Conservation (phyloP, 2,329 filamentous ascomycete genomes). For the Clonostachys rhizophaga region DNA sequence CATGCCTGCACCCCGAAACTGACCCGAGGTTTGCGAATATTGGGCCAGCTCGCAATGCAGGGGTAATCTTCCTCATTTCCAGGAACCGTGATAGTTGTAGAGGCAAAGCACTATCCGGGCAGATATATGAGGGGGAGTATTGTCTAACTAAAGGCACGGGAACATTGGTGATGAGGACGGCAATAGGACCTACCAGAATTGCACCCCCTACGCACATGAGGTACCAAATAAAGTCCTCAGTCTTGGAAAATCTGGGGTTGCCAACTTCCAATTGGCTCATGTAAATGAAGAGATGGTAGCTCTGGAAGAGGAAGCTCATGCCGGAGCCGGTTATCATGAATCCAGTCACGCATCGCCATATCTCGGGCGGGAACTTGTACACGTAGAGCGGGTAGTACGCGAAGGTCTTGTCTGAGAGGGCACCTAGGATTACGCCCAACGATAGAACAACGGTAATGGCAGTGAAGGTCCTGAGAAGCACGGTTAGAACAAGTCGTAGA, state of each 20-base stretch:
- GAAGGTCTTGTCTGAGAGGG: slow-evolving; percentile 46
- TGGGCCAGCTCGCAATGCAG: slow-evolving; percentile 53
- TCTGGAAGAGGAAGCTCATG: slow-evolving; percentile 61
- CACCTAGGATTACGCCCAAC: slow-evolving; percentile 47
- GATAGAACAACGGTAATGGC: slow-evolving; percentile 58
- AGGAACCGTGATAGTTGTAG: slow-evolving; percentile 78
- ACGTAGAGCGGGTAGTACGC: slow-evolving; percentile 47
- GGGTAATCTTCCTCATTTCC: slow-evolving; percentile 78
- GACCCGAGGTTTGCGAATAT: slow-evolving; percentile 65
- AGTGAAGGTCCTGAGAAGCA: slow-evolving; percentile 57
- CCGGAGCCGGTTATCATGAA: slow-evolving; percentile 33
- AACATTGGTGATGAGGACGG: slow-evolving; percentile 3
- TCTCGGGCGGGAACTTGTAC: slow-evolving; percentile 41
- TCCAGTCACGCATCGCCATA: slow-evolving; percentile 34
- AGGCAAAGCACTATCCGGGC: slow-evolving; percentile 66
- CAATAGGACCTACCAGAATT: slow-evolving; percentile 68
- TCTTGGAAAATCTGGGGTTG: slow-evolving; percentile 66
- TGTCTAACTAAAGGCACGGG: not conserved
- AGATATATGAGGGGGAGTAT: slow-evolving; percentile 58
- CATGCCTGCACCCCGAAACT: slow-evolving; percentile 61
- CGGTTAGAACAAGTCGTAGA: slow-evolving; percentile 9
- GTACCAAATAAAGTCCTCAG: slow-evolving; percentile 79
- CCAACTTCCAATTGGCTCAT: slow-evolving; percentile 67
- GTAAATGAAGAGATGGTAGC: slow-evolving; percentile 75
- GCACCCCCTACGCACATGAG: slow-evolving; percentile 65